Conservation (phyloP, 2,329 filamentous ascomycete genomes). For the Sporothrix pallida region DNA sequence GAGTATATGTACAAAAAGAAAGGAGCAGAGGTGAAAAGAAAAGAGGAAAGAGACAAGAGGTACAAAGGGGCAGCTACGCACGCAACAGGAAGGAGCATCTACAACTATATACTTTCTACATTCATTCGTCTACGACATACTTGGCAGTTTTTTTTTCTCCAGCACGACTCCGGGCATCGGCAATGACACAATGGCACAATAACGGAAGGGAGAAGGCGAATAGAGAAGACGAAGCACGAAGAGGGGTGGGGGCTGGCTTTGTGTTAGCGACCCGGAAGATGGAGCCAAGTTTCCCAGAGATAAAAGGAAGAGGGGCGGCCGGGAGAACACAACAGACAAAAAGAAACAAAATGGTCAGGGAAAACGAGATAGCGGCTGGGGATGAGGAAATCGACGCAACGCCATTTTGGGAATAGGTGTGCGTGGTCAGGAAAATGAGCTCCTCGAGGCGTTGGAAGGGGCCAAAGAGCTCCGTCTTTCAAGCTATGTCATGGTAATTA, state of each 20-base stretch:
- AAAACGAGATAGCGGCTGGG: constrained; percentile 5
- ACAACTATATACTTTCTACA: constrained; percentile 7
- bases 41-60: constrained; percentile 10
- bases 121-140: not conserved
- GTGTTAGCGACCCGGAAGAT: not conserved
- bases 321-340: not conserved
- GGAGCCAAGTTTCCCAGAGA: not conserved
- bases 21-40: not conserved
- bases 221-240: not conserved
- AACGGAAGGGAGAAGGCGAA: constrained; percentile 5
- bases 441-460: not conserved
- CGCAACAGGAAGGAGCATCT: constrained; percentile 5
- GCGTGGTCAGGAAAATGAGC: not conserved
- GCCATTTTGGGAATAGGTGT: constrained; percentile 15
- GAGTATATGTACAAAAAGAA: not conserved
- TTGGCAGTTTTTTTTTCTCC: not conserved
- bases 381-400: not conserved
- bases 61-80: not conserved
- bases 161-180: not conserved
- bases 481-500: not conserved
- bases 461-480: not conserved
- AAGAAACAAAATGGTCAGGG: not conserved
- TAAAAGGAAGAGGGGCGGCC: not conserved
- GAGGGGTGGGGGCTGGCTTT: not conserved
- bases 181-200: constrained; percentile 21